Percentiles rank a stretch among this genome's conserved stretches.
phyloP scores from a whole-genome alignment of 192 early-diverging fungal genomes.

The Backusella liffmaniae region DNA sequence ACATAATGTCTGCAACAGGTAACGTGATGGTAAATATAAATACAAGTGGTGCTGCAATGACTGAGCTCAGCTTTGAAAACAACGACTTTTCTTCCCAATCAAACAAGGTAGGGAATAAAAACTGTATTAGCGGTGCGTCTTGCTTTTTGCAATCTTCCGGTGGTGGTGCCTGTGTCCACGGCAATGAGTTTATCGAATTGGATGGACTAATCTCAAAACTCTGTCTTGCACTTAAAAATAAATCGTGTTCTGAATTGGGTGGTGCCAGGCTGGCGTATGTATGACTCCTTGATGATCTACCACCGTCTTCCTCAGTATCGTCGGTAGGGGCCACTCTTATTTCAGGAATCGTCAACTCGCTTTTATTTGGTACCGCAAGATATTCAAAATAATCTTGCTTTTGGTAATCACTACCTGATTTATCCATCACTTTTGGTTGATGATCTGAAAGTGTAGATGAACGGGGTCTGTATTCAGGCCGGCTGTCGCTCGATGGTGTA shows the following conservation, averaged over 20 bases:
- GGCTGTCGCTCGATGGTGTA: not conserved
- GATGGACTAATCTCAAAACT: not conserved
- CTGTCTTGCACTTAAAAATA: not conserved
- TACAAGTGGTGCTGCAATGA: constrained; percentile 51
- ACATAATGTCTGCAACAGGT: constrained; percentile 53
- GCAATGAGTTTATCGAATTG: not conserved
- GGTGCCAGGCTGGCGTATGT: not conserved
- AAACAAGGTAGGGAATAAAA: constrained; percentile 52
- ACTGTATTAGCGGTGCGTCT: not conserved
- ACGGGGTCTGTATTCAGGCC: not conserved
- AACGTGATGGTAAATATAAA: constrained; percentile 54
- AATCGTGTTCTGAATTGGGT: not conserved
- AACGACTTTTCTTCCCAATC: constrained; percentile 50
- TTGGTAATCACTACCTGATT: not conserved
- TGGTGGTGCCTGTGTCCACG: not conserved
- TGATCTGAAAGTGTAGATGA: not conserved
- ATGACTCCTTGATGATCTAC: not conserved
- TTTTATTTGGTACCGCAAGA: not conserved
- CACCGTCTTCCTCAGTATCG: not conserved
- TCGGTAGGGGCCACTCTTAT: constrained; percentile 11
- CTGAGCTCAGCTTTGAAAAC: constrained; percentile 43
- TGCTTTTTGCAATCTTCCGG: constrained; percentile 10
- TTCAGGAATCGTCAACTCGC: constrained; percentile 1
- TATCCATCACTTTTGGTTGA: not conserved
- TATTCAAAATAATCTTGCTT: constrained; percentile 10